Base-by-base conservation (phyloP, 345 rosid genomes). In the Arabidopsis arenosa region DNA sequence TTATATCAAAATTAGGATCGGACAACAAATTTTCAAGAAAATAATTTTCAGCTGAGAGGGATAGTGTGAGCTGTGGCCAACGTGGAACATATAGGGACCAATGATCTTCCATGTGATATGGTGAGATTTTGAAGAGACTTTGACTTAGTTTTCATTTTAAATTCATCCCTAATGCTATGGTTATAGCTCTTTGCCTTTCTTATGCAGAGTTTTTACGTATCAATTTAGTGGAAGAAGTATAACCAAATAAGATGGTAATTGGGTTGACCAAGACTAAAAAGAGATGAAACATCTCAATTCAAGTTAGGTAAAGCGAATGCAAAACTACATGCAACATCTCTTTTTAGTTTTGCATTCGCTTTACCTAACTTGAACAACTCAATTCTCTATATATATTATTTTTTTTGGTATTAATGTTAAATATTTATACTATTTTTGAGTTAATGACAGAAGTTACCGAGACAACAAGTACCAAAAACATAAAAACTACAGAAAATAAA, bases 1-100 rank as follows among this genome's bases (percentile, higher is more conserved):
- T 62, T 41, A 26, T 23, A 41, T 12, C 32, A 40, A 6, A 40
- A 39, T 23, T 23, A 23, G 26, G 26, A 23, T 23, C 26, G 17
- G 40, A 39, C 5, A 18, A 59, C 4, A 59, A 37, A 1, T 1
- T 1, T 21, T 4, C 33, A 40, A 21, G 49, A 8, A 21, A 21
- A 21, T 21, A 21, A 21, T 21, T 21, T 23, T 23, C 26, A 23
- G 26, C 1, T 23, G 41, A 37, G 62, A 72, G 76, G 61, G 76
- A 40, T 58, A 52, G n/a, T 30, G 23, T 73, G 76, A 73, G 76
- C 70, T 73, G 76, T 61, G 53, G 52, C 53, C 30, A 63, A 73
- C 44, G 63, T 63, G 70, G 32, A 52, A 51, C 53, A 52, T 51
- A 72, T 23, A 60, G 10, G 32, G n/a, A 52, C 35, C 44, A 73